A percentile compares a stretch with the other conserved stretches of the same genome.
phyloP scores from a whole-genome alignment of 331 rosid species.

The Stylosanthes scabra region DNA sequence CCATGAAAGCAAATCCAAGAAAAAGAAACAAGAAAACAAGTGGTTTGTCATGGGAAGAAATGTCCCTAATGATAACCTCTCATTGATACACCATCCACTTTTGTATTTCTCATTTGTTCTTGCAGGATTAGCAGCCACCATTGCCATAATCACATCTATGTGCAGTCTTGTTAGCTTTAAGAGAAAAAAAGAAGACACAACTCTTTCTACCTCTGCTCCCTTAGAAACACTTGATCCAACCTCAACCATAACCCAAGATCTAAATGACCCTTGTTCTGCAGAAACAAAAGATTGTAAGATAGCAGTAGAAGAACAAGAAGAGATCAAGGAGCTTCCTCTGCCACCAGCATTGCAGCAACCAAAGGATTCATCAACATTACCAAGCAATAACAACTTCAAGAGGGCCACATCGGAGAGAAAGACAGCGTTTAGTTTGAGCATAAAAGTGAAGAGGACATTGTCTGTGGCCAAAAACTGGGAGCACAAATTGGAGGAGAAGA shows the following conservation, averaged over 20 bases:
- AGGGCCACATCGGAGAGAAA: conserved; percentile 62
- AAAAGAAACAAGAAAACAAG: neutral
- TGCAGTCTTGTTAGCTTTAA: conserved; percentile 51
- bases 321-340: conserved; percentile 55
- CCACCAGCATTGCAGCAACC: conserved; percentile 61
- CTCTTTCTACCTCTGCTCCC: neutral
- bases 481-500: too few relatives aligned
- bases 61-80: conserved; percentile 49
- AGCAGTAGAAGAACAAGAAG: conserved; percentile 11
- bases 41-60: conserved; percentile 66
- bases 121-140: conserved; percentile 55
- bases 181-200: conserved; percentile 27
- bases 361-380: neutral
- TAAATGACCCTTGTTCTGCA: neutral
- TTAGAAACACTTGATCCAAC: neutral
- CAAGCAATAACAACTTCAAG: conserved; percentile 5
- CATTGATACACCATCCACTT: conserved; percentile 54
- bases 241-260: neutral
- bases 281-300: neutral
- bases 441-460: conserved; percentile 61
- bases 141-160: conserved; percentile 59
- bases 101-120: conserved; percentile 52
- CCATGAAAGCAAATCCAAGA: neutral
- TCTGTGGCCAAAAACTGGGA: conserved; percentile 49
- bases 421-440: conserved; percentile 44